Percentiles rank a stretch among this genome's conserved stretches.
Conservation (phyloP, 192 early-diverging fungal genomes). For the Mycoemilia scoparia region DNA sequence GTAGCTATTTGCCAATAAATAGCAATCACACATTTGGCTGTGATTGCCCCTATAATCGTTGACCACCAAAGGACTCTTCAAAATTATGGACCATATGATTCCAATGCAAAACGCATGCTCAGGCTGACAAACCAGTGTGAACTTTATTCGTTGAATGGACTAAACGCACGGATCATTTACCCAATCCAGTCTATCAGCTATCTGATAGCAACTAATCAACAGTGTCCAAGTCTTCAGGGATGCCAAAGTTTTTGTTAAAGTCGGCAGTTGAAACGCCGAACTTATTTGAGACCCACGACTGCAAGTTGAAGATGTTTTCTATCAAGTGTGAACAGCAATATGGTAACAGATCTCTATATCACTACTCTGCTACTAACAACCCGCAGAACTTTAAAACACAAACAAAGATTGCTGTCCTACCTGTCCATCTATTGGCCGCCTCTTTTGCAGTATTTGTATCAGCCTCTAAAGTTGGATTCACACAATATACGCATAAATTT, state of each 20-base stretch:
- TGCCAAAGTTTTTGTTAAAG: slow-evolving; percentile 46
- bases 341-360: neutral
- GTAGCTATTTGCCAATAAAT: no score
- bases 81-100: no score
- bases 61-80: no score
- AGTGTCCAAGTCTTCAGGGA: slow-evolving; percentile 60
- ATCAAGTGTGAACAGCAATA: no score
- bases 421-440: slow-evolving; percentile 75
- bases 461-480: slow-evolving; percentile 31
- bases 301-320: slow-evolving; percentile 72
- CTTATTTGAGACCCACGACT: slow-evolving; percentile 52
- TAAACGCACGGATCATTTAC: no score
- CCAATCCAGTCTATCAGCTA: no score
- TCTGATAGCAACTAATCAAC: no score
- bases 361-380: neutral
- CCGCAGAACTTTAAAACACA: neutral
- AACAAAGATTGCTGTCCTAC: slow-evolving; percentile 17
- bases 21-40: no score
- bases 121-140: no score
- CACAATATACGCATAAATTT: neutral
- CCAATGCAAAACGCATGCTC: no score
- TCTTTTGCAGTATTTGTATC: slow-evolving; percentile 39
- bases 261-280: slow-evolving; percentile 40
- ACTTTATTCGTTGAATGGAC: no score
- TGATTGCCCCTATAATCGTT: no score